Percentiles rank a stretch among this genome's conserved stretches.
These are phyloP conservation scores for Chaetothyriales sp. DNA, from an alignment of 2,329 filamentous ascomycete species.

Conservation along the genomic window DNA sequence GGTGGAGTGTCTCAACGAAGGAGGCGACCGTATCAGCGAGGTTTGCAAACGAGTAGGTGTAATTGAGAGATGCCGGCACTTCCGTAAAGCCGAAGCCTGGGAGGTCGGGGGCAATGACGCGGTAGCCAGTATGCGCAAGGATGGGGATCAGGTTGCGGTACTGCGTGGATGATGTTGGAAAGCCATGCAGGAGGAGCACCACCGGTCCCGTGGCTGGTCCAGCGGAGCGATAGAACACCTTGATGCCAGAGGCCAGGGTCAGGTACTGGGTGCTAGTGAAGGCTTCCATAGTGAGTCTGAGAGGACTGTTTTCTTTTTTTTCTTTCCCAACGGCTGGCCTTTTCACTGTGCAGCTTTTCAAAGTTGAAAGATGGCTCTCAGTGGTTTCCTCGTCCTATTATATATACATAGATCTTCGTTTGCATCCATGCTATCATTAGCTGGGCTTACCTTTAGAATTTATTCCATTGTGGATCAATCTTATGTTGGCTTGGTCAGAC, in stretches of 20 bases:
- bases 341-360: too few relatives aligned
- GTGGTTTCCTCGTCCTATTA: too few relatives aligned
- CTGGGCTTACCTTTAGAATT: too few relatives aligned
- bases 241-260: conserved; percentile 4
- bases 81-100: conserved; percentile 48
- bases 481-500: too few relatives aligned
- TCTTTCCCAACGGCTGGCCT: too few relatives aligned
- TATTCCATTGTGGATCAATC: too few relatives aligned
- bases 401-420: too few relatives aligned
- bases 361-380: too few relatives aligned
- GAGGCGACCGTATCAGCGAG: conserved; percentile 35
- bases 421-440: too few relatives aligned
- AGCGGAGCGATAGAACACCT: conserved; percentile 29
- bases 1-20: conserved; percentile 36
- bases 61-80: conserved; percentile 28
- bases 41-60: conserved; percentile 42
- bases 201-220: conserved; percentile 24
- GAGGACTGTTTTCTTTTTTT: too few relatives aligned
- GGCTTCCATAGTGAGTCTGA: too few relatives aligned
- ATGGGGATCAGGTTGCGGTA: conserved; percentile 34
- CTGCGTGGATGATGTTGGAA: conserved; percentile 34
- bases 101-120: conserved; percentile 43
- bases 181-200: conserved; percentile 35
- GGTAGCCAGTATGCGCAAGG: conserved; percentile 27
- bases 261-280: too few relatives aligned